A percentile compares a stretch with the other conserved stretches of the same genome.
phyloP scores from a whole-genome alignment of 805 yeast species.

The Blastobotrys muscicola region DNA sequence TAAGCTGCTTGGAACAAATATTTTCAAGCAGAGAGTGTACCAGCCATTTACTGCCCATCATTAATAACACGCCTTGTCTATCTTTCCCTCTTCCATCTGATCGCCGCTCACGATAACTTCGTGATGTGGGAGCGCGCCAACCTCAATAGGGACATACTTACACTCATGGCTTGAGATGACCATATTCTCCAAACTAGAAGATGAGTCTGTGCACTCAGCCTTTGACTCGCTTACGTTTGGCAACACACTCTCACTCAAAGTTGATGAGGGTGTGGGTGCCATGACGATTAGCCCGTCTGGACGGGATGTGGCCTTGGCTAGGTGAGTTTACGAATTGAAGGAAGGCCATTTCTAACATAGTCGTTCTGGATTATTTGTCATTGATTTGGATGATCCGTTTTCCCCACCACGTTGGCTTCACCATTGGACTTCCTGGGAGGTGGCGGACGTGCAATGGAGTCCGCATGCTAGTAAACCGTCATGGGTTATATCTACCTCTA shows the following conservation, averaged over 20 bases:
- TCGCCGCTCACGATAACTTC: too few relatives aligned
- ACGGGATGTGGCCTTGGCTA: constrained; percentile 87
- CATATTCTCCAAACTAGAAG: not conserved
- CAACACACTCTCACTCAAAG: constrained; percentile 69
- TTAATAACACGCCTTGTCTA: too few relatives aligned
- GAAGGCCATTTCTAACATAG: constrained; percentile 6
- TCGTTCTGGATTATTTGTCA: constrained; percentile 70
- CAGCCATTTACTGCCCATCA: too few relatives aligned
- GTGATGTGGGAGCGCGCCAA: too few relatives aligned
- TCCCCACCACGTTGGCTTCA: constrained; percentile 90
- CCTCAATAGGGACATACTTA: too few relatives aligned
- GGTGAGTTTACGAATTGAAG: constrained; percentile 22
- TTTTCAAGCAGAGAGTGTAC: too few relatives aligned
- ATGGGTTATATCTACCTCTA: constrained; percentile 90
- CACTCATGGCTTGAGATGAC: too few relatives aligned
- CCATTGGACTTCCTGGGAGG: constrained; percentile 94
- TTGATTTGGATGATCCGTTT: constrained; percentile 94
- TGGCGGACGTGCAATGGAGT: constrained; percentile 98
- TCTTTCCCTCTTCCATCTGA: too few relatives aligned
- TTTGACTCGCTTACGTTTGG: constrained; percentile 49
- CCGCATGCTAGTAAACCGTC: constrained; percentile 78
- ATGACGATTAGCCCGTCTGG: constrained; percentile 86
- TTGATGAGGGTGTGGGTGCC: constrained; percentile 87
- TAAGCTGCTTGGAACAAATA: too few relatives aligned
- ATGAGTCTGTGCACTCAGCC: not conserved